Evolutionary conservation across 345 rosid genomes (phyloP).

Genomic region (thale cress (Arabidopsis thaliana)): TAIR10.1 NC_003070.9:25017501-25018000

Average conservation of each 20-base stretch:
- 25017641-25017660: neutral
- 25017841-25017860: slow-evolving; percentile 74
- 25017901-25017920: no score
- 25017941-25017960: no score
- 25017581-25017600: no score
- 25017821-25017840: slow-evolving; percentile 62
- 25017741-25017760: slow-evolving; percentile 89
- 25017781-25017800: slow-evolving; percentile 77
- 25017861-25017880: slow-evolving; percentile 58
- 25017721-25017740: slow-evolving; percentile 86
- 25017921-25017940: no score
- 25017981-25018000: neutral
- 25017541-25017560: slow-evolving; percentile 11
- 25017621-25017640: no score
- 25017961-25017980: no score
- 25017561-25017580: no score
- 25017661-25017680: slow-evolving; percentile 59
- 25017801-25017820: slow-evolving; percentile 61
- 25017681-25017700: slow-evolving; percentile 80
- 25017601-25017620: no score
- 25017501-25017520: neutral
- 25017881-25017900: no score
- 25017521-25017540: neutral
- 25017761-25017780: slow-evolving; percentile 75
- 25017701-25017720: slow-evolving; percentile 69